Conservation (phyloP, 2,329 filamentous ascomycete genomes). For the Colletotrichum chrysophilum region DNA sequence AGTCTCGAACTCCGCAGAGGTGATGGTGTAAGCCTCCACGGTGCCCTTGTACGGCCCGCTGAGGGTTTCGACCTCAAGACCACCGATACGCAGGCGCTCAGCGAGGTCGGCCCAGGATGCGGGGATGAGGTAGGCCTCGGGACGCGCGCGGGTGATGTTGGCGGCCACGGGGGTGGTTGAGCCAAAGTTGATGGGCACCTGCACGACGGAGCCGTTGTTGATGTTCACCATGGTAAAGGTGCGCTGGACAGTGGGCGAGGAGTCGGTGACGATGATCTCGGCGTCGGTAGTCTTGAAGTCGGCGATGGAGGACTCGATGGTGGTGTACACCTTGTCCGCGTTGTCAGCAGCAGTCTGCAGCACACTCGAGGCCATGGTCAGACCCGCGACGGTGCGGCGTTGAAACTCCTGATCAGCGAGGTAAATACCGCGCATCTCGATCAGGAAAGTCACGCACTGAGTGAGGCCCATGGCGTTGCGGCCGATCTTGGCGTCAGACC, state of each 20-base stretch:
- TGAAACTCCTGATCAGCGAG: slow-evolving; percentile 36
- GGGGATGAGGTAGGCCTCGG: slow-evolving; percentile 34
- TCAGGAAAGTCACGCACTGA: slow-evolving; percentile 33
- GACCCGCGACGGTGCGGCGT: slow-evolving; percentile 31
- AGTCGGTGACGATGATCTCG: slow-evolving; percentile 33
- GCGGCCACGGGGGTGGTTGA: slow-evolving; percentile 30
- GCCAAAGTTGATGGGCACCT: slow-evolving; percentile 31
- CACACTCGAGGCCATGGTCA: slow-evolving; percentile 31
- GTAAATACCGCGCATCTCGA: slow-evolving; percentile 34
- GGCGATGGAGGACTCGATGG: slow-evolving; percentile 29
- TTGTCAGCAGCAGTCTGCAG: slow-evolving; percentile 36
- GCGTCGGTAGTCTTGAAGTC: slow-evolving; percentile 31
- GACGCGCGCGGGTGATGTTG: slow-evolving; percentile 33
- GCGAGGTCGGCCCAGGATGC: slow-evolving; percentile 31
- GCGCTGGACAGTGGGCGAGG: slow-evolving; percentile 21
- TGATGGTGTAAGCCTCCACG: slow-evolving; percentile 32
- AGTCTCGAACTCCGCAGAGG: slow-evolving; percentile 25
- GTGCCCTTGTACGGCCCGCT: slow-evolving; percentile 26
- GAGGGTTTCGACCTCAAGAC: slow-evolving; percentile 30
- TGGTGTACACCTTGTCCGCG: slow-evolving; percentile 30
- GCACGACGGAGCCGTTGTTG: slow-evolving; percentile 29
- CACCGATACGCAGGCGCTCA: slow-evolving; percentile 27
- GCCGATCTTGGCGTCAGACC: slow-evolving; percentile 31
- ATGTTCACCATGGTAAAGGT: slow-evolving; percentile 30
- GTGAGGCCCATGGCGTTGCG: slow-evolving; percentile 33